A percentile compares a stretch with the other conserved stretches of the same genome.
Evolutionary conservation across 1,284 basidiomycete genomes (phyloP).

Genomic region (Ustilago curta): DNA sequence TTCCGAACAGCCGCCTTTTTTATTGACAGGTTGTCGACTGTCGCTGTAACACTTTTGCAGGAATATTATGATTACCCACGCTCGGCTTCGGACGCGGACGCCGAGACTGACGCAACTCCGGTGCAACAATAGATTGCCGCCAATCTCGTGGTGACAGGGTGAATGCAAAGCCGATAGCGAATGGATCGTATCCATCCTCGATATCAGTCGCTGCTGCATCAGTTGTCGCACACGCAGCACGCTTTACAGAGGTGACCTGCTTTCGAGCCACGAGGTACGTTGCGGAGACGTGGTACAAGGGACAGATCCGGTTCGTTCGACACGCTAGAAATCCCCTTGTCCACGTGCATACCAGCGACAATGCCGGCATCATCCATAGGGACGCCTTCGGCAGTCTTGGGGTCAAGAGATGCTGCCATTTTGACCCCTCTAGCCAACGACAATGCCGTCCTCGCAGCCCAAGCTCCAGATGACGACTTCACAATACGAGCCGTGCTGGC

Average conservation of each 20-base stretch:
- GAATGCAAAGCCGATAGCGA: slow-evolving; percentile 16
- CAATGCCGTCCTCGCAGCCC: not conserved
- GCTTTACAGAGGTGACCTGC: too few species aligned
- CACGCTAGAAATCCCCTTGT: not conserved
- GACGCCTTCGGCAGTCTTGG: not conserved
- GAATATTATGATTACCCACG: too few species aligned
- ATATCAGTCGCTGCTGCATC: too few species aligned
- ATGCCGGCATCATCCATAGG: slow-evolving; percentile 18
- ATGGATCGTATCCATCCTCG: too few species aligned
- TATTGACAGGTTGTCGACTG: not conserved
- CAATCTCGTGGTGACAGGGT: not conserved
- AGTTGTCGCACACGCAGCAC: too few species aligned
- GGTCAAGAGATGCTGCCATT: not conserved
- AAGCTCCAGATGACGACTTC: slow-evolving; percentile 22
- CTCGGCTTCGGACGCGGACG: too few species aligned
- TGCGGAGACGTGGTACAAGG: not conserved
- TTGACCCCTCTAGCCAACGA: not conserved
- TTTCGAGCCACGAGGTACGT: too few species aligned
- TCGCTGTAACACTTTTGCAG: not conserved
- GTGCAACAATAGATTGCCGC: slow-evolving; percentile 8
- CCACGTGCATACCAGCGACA: not conserved
- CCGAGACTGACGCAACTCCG: slow-evolving; percentile 8
- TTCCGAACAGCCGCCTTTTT: slow-evolving; percentile 17
- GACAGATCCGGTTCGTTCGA: not conserved
- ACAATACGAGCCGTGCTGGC: slow-evolving; percentile 72